Conservation (phyloP, 768 basidiomycete species). For the Scleroderma bovista region DNA sequence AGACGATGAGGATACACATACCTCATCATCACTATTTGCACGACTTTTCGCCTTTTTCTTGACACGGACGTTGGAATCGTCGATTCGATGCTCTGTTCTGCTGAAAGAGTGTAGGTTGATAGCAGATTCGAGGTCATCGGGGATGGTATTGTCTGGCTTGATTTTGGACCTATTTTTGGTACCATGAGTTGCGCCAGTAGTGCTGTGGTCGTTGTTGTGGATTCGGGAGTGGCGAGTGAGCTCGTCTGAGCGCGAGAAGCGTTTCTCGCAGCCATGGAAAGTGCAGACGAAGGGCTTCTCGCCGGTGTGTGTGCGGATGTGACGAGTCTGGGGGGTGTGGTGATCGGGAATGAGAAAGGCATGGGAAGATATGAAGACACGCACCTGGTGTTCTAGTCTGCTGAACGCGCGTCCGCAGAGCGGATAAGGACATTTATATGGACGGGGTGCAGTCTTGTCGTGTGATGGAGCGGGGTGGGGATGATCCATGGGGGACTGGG, state of each 20-base stretch:
- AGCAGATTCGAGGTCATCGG: slow-evolving; percentile 21
- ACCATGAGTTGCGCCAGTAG: slow-evolving; percentile 12
- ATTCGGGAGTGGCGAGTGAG: slow-evolving; percentile 94
- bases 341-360: slow-evolving; percentile 15
- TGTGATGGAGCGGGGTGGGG: slow-evolving; percentile 9
- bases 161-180: slow-evolving; percentile 24
- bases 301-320: slow-evolving; percentile 97
- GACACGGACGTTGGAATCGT: slow-evolving; percentile 32
- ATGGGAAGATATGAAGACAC: slow-evolving; percentile 14
- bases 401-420: slow-evolving; percentile 95
- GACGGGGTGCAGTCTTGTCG: slow-evolving; percentile 51
- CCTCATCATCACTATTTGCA: slow-evolving; percentile 82
- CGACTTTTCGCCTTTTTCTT: slow-evolving; percentile 79
- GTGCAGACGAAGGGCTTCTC: slow-evolving; percentile 96
- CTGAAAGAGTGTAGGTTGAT: slow-evolving; percentile 23
- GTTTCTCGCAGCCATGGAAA: slow-evolving; percentile 93
- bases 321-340: slow-evolving; percentile 65
- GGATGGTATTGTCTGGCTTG: slow-evolving; percentile 19
- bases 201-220: slow-evolving; percentile 59
- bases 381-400: slow-evolving; percentile 91
- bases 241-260: slow-evolving; percentile 97
- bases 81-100: slow-evolving; percentile 15
- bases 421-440: slow-evolving; percentile 94
- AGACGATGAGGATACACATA: slow-evolving; percentile 31
- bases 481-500: slow-evolving; percentile 20